Percentiles rank a stretch among this genome's conserved stretches.
These are phyloP conservation scores for Salix arbutifolia DNA, from an alignment of 345 rosid species.

Conservation along the genomic window DNA sequence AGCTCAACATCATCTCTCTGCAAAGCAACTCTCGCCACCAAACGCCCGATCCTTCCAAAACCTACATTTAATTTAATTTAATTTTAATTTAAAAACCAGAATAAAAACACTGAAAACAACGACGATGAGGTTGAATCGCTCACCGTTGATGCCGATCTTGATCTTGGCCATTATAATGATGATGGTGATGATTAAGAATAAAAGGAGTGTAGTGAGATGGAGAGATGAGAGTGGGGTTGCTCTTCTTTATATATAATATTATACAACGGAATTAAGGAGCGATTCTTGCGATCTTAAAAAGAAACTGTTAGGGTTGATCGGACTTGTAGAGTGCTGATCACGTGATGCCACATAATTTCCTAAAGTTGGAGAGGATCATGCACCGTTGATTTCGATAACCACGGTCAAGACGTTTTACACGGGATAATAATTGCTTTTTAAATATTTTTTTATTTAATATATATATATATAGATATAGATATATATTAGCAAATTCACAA, in stretches of 20 bases:
- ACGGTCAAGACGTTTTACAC: too few species aligned
- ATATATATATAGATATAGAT: too few species aligned
- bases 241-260: not conserved
- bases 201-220: too few species aligned
- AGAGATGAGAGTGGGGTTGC: not conserved
- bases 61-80: slow-evolving; percentile 25
- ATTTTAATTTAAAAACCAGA: not conserved
- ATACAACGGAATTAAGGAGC: not conserved
- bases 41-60: slow-evolving; percentile 72
- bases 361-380: too few species aligned
- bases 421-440: too few species aligned
- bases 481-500: too few species aligned
- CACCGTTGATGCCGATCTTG: slow-evolving; percentile 67
- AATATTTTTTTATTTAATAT: too few species aligned
- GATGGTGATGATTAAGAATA: too few species aligned
- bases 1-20: slow-evolving; percentile 68
- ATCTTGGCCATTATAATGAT: slow-evolving; percentile 41
- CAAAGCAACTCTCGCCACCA: slow-evolving; percentile 67
- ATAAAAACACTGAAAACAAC: too few species aligned
- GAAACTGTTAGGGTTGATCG: not conserved
- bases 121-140: not conserved
- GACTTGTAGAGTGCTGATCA: not conserved
- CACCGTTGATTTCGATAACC: too few species aligned
- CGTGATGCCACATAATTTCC: too few species aligned
- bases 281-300: not conserved